phyloP scores from a whole-genome alignment of 805 yeast species.

The Starmerella khaoyaiensis region DNA sequence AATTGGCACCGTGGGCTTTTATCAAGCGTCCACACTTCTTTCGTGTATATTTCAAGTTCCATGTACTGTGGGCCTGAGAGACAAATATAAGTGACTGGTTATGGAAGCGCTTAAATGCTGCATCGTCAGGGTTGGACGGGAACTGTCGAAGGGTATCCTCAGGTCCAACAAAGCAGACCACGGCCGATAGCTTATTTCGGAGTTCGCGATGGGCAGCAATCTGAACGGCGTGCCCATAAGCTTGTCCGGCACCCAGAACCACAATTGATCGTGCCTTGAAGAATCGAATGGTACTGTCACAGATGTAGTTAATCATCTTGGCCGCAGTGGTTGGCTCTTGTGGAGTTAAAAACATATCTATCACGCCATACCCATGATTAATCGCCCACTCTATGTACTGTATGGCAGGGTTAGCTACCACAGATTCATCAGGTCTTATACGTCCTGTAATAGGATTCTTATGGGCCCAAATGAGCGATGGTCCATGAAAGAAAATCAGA shows the following conservation, averaged over 20 bases:
- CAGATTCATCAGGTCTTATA: conserved; percentile 57
- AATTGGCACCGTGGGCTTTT: conserved; percentile 55
- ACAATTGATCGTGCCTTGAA: conserved; percentile 59
- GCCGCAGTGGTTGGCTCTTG: conserved; percentile 15
- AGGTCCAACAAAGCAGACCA: conserved; percentile 51
- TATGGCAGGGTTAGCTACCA: conserved; percentile 61
- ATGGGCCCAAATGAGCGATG: conserved; percentile 85
- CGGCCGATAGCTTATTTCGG: conserved; percentile 53
- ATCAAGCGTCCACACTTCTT: conserved; percentile 84
- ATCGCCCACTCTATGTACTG: conserved; percentile 58
- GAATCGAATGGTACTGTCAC: conserved; percentile 83
- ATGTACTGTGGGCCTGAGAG: conserved; percentile 58
- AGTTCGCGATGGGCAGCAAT: conserved; percentile 69
- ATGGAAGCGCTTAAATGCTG: conserved; percentile 82
- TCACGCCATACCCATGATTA: conserved; percentile 52
- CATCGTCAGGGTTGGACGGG: conserved; percentile 79
- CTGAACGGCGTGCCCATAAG: conserved; percentile 77
- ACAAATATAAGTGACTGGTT: conserved; percentile 75
- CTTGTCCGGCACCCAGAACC: conserved; percentile 80
- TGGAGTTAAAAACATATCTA: conserved; percentile 42
- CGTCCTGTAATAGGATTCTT: conserved; percentile 64
- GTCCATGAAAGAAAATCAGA: conserved; percentile 69
- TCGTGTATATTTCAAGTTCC: conserved; percentile 74
- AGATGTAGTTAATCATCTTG: conserved; percentile 49
- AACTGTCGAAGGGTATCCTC: conserved; percentile 60